Evolutionary conservation across 129 eudicot genomes (phyloP).

Genomic region (Centella asiatica): DNA sequence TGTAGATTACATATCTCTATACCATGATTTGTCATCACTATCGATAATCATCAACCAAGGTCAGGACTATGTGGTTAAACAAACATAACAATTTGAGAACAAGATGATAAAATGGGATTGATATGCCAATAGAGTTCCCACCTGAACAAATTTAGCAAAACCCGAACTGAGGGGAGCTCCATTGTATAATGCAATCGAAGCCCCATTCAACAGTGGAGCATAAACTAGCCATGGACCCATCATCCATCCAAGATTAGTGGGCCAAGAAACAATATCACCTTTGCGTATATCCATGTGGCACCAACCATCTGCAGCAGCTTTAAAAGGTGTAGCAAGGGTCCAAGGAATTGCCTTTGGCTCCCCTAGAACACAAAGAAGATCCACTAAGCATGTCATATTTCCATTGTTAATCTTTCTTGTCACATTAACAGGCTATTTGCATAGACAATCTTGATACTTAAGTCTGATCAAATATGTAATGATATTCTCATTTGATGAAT

Average conservation of each 20-base stretch:
- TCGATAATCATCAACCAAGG: background rate
- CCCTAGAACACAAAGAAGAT: constrained; percentile 40
- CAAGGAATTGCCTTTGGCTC: constrained; percentile 98
- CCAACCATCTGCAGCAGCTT: constrained; percentile 97
- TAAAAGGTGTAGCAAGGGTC: constrained; percentile 74
- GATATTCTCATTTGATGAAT: too few species aligned
- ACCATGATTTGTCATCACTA: background rate
- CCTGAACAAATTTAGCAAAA: constrained; percentile 94
- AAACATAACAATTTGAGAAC: background rate
- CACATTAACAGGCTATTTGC: constrained; percentile 1
- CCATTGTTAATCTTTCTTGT: too few species aligned
- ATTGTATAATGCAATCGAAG: constrained; percentile 73
- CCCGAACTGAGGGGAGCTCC: constrained; percentile 80
- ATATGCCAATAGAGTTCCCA: constrained; percentile 10
- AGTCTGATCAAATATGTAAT: too few species aligned
- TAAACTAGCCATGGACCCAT: constrained; percentile 98
- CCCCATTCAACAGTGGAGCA: constrained; percentile 73
- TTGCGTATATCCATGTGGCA: constrained; percentile 64
- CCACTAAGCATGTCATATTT: too few species aligned
- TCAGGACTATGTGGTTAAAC: background rate
- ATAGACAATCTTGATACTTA: too few species aligned
- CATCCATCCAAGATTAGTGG: constrained; percentile 99
- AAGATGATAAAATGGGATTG: background rate
- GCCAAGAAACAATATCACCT: constrained; percentile 88
- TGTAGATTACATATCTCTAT: background rate